These are phyloP conservation scores for Eucalyptus sp. DNA, from an alignment of 345 rosid genomes.

Conservation along the genomic window DNA sequence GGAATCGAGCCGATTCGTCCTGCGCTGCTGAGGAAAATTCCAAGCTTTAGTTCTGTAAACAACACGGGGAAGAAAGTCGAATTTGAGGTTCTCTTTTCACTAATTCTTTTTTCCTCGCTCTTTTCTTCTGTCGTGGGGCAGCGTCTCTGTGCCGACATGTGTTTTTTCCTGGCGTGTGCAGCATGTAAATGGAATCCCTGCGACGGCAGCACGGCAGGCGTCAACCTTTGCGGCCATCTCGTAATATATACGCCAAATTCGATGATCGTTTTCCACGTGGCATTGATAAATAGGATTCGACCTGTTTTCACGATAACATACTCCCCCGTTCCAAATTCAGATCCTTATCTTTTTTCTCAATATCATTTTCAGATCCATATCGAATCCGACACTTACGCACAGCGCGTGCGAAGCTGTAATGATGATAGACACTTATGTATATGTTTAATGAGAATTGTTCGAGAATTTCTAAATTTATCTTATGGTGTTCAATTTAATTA, in stretches of 20 bases:
- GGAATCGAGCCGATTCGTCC: background rate
- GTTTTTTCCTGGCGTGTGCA: background rate
- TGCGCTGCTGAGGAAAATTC: background rate
- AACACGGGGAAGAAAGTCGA: background rate
- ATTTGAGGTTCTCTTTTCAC: background rate
- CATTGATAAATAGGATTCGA: background rate
- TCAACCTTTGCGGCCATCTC: background rate
- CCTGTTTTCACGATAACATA: background rate
- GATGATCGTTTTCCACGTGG: background rate
- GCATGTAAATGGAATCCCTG: background rate
- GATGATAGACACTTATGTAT: background rate
- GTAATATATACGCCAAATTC: background rate
- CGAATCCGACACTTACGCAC: background rate
- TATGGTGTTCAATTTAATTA: too few species aligned
- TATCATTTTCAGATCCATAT: background rate
- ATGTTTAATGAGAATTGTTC: too few species aligned
- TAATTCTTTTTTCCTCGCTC: fast-evolving
- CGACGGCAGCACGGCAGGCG: background rate
- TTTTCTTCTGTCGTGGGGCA: background rate
- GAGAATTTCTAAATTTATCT: fast-evolving
- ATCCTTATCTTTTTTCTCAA: background rate
- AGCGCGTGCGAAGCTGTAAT: background rate
- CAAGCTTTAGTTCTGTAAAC: background rate
- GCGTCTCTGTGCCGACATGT: background rate
- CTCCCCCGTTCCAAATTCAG: background rate